Percentiles rank a stretch among this genome's conserved stretches.
phyloP scores from a whole-genome alignment of 2,329 filamentous ascomycete genomes.

The Chrysosporium keratinophilum region DNA sequence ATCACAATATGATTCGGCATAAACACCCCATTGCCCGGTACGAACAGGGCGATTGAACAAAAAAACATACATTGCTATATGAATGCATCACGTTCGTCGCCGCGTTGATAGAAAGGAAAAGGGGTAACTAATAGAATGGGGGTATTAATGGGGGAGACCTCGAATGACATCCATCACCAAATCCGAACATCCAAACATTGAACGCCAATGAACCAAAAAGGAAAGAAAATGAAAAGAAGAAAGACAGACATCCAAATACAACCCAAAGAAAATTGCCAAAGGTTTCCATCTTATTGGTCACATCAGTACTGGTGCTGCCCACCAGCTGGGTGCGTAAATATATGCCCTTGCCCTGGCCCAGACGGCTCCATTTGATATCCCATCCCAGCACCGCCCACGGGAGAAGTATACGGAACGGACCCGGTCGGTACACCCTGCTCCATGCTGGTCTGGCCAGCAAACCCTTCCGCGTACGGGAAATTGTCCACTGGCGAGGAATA shows the following conservation, averaged over 20 bases:
- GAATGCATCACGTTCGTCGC: too few relatives aligned
- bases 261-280: neutral
- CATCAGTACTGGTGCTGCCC: neutral
- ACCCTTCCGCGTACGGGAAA: neutral
- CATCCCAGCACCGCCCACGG: neutral
- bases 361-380: constrained; percentile 4
- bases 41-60: too few relatives aligned
- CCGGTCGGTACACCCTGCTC: neutral
- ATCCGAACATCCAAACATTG: too few relatives aligned
- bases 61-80: too few relatives aligned
- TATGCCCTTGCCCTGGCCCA: neutral
- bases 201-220: neutral
- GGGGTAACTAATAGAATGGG: too few relatives aligned
- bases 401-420: neutral
- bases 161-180: too few relatives aligned
- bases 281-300: neutral
- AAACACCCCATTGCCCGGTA: too few relatives aligned
- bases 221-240: neutral
- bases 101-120: too few relatives aligned
- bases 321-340: neutral
- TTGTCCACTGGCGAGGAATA: constrained; percentile 21
- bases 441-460: neutral
- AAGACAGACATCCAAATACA: neutral
- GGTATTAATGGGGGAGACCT: too few relatives aligned
- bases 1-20: too few relatives aligned